phyloP scores from a whole-genome alignment of 2,329 filamentous ascomycete species.

The Chaetothyriales sp. region DNA sequence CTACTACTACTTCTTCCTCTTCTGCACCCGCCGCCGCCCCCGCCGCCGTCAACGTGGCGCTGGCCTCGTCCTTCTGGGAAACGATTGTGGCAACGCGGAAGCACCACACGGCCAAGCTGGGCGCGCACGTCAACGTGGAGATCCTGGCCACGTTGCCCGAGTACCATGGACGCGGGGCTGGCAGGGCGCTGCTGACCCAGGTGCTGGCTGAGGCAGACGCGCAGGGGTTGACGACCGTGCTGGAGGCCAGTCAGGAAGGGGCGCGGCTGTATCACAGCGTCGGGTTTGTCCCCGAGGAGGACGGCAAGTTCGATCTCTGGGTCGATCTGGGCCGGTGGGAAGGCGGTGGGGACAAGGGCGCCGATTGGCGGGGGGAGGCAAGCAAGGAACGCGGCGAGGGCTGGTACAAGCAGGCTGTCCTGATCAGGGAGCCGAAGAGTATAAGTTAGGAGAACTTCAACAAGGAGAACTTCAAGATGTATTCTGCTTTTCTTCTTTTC shows the following conservation, averaged over 20 bases:
- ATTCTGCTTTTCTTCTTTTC: too few relatives aligned
- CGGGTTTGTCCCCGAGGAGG: conserved; percentile 2
- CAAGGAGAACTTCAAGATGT: too few relatives aligned
- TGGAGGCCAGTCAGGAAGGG: conserved; percentile 8
- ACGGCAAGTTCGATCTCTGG: conserved; percentile 1
- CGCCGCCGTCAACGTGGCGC: neutral
- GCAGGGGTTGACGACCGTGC: conserved; percentile 1
- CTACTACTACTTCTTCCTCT: too few relatives aligned
- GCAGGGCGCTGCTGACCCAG: conserved; percentile 6
- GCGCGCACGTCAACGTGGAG: conserved; percentile 6
- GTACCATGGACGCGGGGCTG: conserved; percentile 8
- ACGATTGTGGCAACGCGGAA: neutral
- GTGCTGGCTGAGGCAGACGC: conserved; percentile 3
- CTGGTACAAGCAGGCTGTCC: neutral
- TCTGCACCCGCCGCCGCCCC: too few relatives aligned
- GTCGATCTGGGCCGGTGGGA: conserved; percentile 7
- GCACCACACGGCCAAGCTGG: neutral
- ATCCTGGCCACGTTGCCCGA: conserved; percentile 6
- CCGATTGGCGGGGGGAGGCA: conserved; percentile 3
- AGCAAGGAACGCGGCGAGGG: neutral
- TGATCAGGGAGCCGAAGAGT: neutral
- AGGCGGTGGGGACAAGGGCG: conserved; percentile 3
- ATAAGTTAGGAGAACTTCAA: too few relatives aligned
- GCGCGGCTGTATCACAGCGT: conserved; percentile 5
- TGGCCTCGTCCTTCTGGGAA: neutral